Conservation (phyloP, 108 stramenopile species). For the Pseudonitzschia multiseries region DNA sequence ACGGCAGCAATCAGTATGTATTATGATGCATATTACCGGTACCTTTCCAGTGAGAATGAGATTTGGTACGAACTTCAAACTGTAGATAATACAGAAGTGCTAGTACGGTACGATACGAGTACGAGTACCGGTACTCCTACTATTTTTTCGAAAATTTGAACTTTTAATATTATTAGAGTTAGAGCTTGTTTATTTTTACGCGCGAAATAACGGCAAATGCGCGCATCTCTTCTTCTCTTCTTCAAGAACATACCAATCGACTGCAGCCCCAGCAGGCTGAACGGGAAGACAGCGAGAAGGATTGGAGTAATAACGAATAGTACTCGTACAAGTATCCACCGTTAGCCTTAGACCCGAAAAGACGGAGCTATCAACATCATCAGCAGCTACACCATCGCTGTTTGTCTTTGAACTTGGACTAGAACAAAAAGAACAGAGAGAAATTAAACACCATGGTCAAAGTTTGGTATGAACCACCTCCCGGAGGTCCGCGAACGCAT, state of each 20-base stretch:
- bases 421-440: constrained; percentile 5
- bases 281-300: background rate
- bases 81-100: too few species aligned
- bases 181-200: background rate
- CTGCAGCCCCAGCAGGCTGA: background rate
- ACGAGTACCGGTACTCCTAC: too few species aligned
- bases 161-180: background rate
- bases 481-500: constrained; percentile 71
- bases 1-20: too few species aligned
- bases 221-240: background rate
- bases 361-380: background rate
- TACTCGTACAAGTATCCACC: too few species aligned
- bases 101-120: too few species aligned
- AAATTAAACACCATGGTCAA: constrained; percentile 52
- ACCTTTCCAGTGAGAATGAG: too few species aligned
- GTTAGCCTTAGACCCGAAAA: background rate
- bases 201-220: background rate
- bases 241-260: background rate
- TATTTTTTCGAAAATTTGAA: too few species aligned
- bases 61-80: too few species aligned
- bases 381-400: background rate
- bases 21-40: too few species aligned
- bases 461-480: constrained; percentile 86
- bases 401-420: background rate
- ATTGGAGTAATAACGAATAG: too few species aligned